Base-by-base conservation (phyloP, 2,329 filamentous ascomycete species). In the Fusarium sublunatum region DNA sequence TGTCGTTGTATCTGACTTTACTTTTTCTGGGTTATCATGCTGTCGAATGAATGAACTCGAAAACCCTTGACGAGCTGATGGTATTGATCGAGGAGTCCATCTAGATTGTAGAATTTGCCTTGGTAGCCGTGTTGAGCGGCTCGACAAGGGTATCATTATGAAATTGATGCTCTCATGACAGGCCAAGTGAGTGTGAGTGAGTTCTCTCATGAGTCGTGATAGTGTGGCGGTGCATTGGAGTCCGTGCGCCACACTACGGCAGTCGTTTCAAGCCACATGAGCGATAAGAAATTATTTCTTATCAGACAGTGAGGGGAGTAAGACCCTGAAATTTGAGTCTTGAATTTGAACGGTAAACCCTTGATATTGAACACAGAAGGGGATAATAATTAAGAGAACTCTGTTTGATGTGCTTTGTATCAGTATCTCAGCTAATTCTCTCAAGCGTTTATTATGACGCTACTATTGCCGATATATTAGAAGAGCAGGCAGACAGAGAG, bases 71-170 rank as follows among this genome's bases (percentile, higher is more conserved):
- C 48, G 54, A 35, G 38, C 13, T 25, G 29, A 45, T 28, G 26
- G 42, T 42, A 46, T 41, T 44, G 56, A n/a, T 8, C 26, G 44
- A 28, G 29, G 31, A 8, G 48, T 13, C 10, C 42, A 35, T 28
- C 45, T 58, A 3, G 25, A 19, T n/a, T 52, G 46, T 25, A 32
- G 9, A 12, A 51, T 2, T 10, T 47, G 55, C 15, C 50, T 63
- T 32, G 53, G 26, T 32, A 70, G 51, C 51, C 57, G 51, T 24
- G 48, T 25, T 38, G 52, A 53, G 42, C 67, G 65, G 50, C 57
- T 52, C 42, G 48, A 31, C 15, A 53, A 39, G 25, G 58, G 36
- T 60, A 61, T 67, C 69, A 71, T 71, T 38, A 64, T 56, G 49
- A 46, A 29, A 46, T 24, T 31, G 56, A 58, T 28, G 50, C 39